phyloP scores from a whole-genome alignment of 106 monocot species.

The Phalaenopsis aphrodite region DNA sequence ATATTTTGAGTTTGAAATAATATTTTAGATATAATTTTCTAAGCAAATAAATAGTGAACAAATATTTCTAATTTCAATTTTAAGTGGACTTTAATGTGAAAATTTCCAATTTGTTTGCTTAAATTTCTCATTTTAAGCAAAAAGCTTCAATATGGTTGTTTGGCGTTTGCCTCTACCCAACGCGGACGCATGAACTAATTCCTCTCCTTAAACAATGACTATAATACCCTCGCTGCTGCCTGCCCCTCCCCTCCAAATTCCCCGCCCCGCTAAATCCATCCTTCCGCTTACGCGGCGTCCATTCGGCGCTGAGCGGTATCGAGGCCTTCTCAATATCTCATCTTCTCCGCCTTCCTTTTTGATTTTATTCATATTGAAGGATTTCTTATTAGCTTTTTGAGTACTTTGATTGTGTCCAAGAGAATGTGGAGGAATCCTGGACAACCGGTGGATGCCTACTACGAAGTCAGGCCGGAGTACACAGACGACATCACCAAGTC shows the following conservation, averaged over 20 bases:
- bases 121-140: no score
- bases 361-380: neutral
- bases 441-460: slow-evolving; percentile 43
- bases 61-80: no score
- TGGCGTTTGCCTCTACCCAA: neutral
- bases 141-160: no score
- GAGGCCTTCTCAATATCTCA: neutral
- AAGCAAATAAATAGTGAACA: no score
- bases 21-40: no score
- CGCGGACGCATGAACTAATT: neutral
- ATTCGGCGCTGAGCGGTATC: neutral
- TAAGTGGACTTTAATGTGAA: no score
- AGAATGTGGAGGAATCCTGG: slow-evolving; percentile 45
- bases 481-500: slow-evolving; percentile 52
- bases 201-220: neutral
- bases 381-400: neutral
- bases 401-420: neutral
- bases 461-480: slow-evolving; percentile 53
- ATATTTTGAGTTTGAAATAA: no score
- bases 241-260: neutral
- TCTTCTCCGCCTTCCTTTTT: neutral
- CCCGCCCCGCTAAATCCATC: neutral
- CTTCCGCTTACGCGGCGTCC: neutral
- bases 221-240: neutral
- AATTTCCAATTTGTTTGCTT: no score